A percentile compares a stretch with the other conserved stretches of the same genome.
Conservation (phyloP, 2,329 filamentous ascomycete species). For the Ramularia endophylla region DNA sequence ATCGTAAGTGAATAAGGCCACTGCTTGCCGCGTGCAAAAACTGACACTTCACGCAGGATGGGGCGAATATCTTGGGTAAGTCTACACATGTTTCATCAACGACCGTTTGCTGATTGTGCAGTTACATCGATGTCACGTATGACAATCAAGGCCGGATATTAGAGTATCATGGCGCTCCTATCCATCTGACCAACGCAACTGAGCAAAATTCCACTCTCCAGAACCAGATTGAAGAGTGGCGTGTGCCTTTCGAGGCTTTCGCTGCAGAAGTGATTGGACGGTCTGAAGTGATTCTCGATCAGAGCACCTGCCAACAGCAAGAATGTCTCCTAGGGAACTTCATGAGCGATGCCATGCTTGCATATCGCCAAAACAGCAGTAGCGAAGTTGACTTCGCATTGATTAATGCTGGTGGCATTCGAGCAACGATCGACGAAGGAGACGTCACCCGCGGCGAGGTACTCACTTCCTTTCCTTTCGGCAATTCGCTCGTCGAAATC, state of each 20-base stretch:
- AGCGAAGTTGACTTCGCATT: slow-evolving; percentile 50
- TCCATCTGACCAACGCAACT: slow-evolving; percentile 58
- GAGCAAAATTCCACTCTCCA: slow-evolving; percentile 53
- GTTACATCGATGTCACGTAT: slow-evolving; percentile 62
- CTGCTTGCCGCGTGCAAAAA: no score
- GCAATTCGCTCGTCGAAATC: slow-evolving; percentile 58
- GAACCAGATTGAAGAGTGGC: slow-evolving; percentile 53
- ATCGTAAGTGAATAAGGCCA: slow-evolving; percentile 34
- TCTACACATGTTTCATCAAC: no score
- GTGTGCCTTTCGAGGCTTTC: slow-evolving; percentile 55
- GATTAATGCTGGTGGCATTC: slow-evolving; percentile 59
- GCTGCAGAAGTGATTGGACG: slow-evolving; percentile 52
- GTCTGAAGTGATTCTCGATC: slow-evolving; percentile 52
- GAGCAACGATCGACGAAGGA: slow-evolving; percentile 57
- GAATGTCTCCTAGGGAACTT: slow-evolving; percentile 49
- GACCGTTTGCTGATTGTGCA: no score
- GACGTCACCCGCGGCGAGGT: slow-evolving; percentile 59
- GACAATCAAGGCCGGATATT: slow-evolving; percentile 56
- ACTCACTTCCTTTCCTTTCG: slow-evolving; percentile 60
- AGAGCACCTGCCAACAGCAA: slow-evolving; percentile 50
- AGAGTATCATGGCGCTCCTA: slow-evolving; percentile 57
- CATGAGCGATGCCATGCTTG: slow-evolving; percentile 52
- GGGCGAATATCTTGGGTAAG: slow-evolving; percentile 64
- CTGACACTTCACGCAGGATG: slow-evolving; percentile 33
- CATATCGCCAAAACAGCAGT: slow-evolving; percentile 51